Evolutionary conservation across 306 rosid species (phyloP).

Genomic region (Medicago lupulina): DNA sequence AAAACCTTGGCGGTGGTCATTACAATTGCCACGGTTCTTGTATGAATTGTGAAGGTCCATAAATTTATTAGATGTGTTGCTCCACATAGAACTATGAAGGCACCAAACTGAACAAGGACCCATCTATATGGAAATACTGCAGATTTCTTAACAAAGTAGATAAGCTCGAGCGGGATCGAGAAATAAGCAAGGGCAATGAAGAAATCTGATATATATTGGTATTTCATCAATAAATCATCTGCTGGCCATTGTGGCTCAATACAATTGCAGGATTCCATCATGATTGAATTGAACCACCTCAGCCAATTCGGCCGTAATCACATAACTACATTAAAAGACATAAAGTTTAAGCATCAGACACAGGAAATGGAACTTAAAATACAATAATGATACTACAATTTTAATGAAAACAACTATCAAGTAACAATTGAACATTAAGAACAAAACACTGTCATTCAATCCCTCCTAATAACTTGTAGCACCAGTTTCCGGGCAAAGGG

Average conservation of each 20-base stretch:
- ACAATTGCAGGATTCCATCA: conserved; percentile 74
- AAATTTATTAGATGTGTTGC: conserved; percentile 81
- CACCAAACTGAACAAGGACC: conserved; percentile 91
- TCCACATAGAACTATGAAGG: conserved; percentile 82
- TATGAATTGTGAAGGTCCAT: conserved; percentile 69
- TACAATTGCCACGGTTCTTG: conserved; percentile 72
- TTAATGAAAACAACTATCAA: conserved; percentile 8
- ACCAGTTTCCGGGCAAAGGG: not conserved
- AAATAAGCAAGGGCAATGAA: conserved; percentile 79
- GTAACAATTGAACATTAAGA: conserved; percentile 11
- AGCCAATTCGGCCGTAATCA: conserved; percentile 41
- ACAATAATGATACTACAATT: conserved; percentile 9
- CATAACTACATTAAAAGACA: conserved; percentile 48
- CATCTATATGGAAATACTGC: conserved; percentile 82
- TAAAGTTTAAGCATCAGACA: conserved; percentile 25
- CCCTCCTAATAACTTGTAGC: conserved; percentile 14
- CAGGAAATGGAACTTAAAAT: conserved; percentile 33
- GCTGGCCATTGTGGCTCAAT: conserved; percentile 73
- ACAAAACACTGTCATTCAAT: conserved; percentile 15
- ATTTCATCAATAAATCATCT: conserved; percentile 75
- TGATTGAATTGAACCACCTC: conserved; percentile 51
- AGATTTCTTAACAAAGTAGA: conserved; percentile 82
- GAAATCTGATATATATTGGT: conserved; percentile 80
- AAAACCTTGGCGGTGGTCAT: conserved; percentile 78
- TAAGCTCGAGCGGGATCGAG: conserved; percentile 82